A percentile compares a stretch with the other conserved stretches of the same genome.
phyloP scores from a whole-genome alignment of 805 yeast species.

The Wickerhamomyces bovis region DNA sequence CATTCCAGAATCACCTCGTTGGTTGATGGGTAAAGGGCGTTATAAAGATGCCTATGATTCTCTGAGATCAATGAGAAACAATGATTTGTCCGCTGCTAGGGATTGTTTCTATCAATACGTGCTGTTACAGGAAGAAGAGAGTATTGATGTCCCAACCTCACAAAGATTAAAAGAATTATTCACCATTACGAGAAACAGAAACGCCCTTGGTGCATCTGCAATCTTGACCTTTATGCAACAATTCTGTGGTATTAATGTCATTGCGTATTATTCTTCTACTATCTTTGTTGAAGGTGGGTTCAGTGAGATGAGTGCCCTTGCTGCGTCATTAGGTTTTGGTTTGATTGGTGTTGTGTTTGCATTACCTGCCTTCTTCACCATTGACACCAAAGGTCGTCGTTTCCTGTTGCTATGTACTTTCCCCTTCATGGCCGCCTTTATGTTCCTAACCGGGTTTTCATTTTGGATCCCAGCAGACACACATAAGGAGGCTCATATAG shows the following conservation, averaged over 20 bases:
- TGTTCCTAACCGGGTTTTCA: constrained; percentile 56
- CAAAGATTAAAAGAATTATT: constrained; percentile 49
- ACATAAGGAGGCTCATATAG: constrained; percentile 44
- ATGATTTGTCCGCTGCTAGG: constrained; percentile 53
- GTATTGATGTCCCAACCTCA: constrained; percentile 37
- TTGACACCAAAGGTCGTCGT: constrained; percentile 70
- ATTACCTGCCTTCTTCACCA: constrained; percentile 69
- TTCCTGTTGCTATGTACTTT: constrained; percentile 47
- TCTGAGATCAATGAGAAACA: constrained; percentile 39
- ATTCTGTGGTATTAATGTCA: constrained; percentile 81
- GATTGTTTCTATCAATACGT: constrained; percentile 61
- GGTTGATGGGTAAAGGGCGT: constrained; percentile 64
- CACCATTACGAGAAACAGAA: constrained; percentile 67
- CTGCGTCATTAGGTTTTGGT: constrained; percentile 83
- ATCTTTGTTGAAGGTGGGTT: constrained; percentile 65
- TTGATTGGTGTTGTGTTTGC: constrained; percentile 76
- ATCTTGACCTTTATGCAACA: constrained; percentile 83
- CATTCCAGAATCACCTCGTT: constrained; percentile 66
- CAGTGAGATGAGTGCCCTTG: constrained; percentile 48
- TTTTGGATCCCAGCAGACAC: constrained; percentile 51
- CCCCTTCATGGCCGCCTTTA: constrained; percentile 52
- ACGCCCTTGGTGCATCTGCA: constrained; percentile 72
- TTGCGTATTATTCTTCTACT: constrained; percentile 73
- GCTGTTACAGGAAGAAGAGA: constrained; percentile 50
- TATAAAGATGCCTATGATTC: constrained; percentile 52